Percentiles rank a stretch among this genome's conserved stretches.
Evolutionary conservation across 2,329 filamentous ascomycete species (phyloP).

Genomic region (Pseudogymnoascus sp.): DNA sequence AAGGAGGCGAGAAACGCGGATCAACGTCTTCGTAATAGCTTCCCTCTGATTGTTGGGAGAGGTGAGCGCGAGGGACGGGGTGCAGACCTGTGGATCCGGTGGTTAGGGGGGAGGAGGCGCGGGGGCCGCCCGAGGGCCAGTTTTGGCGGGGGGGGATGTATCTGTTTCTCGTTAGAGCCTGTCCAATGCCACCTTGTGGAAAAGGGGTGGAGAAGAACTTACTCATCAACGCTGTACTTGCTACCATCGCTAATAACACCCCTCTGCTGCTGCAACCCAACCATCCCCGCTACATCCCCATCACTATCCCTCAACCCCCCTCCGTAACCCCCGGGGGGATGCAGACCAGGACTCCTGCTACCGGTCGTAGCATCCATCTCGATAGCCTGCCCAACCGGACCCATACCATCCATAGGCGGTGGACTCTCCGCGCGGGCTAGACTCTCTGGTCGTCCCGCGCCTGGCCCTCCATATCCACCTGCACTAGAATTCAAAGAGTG

Average conservation of each 20-base stretch:
- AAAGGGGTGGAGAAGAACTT: slow-evolving; percentile 31
- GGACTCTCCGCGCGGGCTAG: slow-evolving; percentile 55
- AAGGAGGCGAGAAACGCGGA: slow-evolving; percentile 63
- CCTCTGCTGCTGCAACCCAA: slow-evolving; percentile 56
- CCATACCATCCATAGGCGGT: slow-evolving; percentile 46
- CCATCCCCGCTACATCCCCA: slow-evolving; percentile 64
- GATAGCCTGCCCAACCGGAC: slow-evolving; percentile 51
- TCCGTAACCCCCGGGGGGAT: slow-evolving; percentile 33
- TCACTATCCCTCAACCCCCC: slow-evolving; percentile 52
- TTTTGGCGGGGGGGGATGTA: slow-evolving; percentile 48
- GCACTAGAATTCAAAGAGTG: background rate
- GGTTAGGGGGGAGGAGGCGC: slow-evolving; percentile 38
- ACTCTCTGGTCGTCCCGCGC: slow-evolving; percentile 22
- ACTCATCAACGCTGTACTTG: slow-evolving; percentile 67
- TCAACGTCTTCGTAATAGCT: slow-evolving; percentile 91
- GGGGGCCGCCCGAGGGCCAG: slow-evolving; percentile 42
- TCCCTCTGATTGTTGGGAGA: slow-evolving; percentile 21
- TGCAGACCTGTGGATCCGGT: slow-evolving; percentile 33
- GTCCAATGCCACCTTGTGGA: slow-evolving; percentile 9
- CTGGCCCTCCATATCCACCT: slow-evolving; percentile 12
- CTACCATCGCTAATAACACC: slow-evolving; percentile 55
- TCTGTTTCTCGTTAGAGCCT: slow-evolving; percentile 31
- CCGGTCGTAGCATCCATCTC: slow-evolving; percentile 72
- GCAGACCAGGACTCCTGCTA: slow-evolving; percentile 32
- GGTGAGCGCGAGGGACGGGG: slow-evolving; percentile 25